phyloP scores from a whole-genome alignment of 108 stramenopile genomes.

The Seminavis robusta region DNA sequence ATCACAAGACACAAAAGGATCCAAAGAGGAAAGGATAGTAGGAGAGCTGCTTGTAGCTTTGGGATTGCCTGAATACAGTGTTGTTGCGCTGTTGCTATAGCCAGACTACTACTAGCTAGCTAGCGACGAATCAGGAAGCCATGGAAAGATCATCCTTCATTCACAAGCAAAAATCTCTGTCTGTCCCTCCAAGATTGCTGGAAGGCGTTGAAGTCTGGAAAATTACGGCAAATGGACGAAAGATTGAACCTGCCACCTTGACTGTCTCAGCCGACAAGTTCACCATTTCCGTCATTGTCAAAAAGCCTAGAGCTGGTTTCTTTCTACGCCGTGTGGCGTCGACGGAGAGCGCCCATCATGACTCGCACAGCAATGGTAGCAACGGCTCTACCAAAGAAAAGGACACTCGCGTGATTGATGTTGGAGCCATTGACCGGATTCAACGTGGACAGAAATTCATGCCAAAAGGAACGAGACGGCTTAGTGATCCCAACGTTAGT shows the following conservation, averaged over 20 bases:
- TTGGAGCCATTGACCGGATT: conserved; percentile 79
- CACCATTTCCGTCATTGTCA: conserved; percentile 43
- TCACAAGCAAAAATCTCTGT: conserved; percentile 37
- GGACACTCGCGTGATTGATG: conserved; percentile 47
- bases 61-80: no score
- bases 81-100: no score
- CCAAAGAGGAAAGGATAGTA: no score
- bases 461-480: background rate
- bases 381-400: background rate
- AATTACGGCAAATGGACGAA: conserved; percentile 61
- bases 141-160: no score
- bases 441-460: conserved; percentile 53
- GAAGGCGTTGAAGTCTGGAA: conserved; percentile 47
- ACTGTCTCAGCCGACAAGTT: conserved; percentile 59
- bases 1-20: no score
- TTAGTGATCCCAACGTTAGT: background rate
- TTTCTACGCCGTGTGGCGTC: background rate
- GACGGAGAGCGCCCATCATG: background rate
- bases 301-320: background rate
- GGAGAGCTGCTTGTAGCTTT: no score
- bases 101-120: no score
- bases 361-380: background rate
- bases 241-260: conserved; percentile 40
- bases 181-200: conserved; percentile 39
- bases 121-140: no score